Base-by-base conservation (phyloP, 352 stramenopile genomes). In the Globisporangium cystogenes region DNA sequence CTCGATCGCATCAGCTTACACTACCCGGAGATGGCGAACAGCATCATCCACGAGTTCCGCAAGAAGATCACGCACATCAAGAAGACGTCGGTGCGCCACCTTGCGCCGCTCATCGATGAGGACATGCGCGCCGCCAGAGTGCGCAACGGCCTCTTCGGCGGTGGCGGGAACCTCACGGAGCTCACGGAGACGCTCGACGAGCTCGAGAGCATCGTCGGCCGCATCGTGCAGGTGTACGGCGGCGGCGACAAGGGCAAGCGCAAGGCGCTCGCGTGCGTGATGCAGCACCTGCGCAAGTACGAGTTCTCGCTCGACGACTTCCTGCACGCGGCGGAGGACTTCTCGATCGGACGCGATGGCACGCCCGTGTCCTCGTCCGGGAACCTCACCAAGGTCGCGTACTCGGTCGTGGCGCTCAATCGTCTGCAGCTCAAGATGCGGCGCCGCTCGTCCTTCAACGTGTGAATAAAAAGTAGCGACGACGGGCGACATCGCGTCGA, bases 61-160 rank as follows among this genome's bases (percentile, higher is more conserved):
- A 87, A 87, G 57, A 92, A 92, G 52, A 87, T 92, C 53, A 87
- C 67, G 1, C 57, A 87, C 52, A 92, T 92, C 62, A 90, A 92
- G 49, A 70, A 77, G 41, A 69, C 63, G 11, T 68, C 72, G 10
- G 51, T 63, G 37, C 51, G 57, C 2, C 57, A 72, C 18, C 53
- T 74, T 21, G 55, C 49, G n/a, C 60, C 66, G n/a, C 37, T 72
- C 26, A 72, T 75, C 4, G 57, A 76, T 16, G 61, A 74, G 27
- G 69, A 86, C 57, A 35, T 84, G 43, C 23, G 64, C 52, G 59
- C 68, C 43, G 59, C 59, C 64, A 23, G 72, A 37, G 8, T 68
- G 33, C 74, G 65, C 14, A 73, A 59, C 12, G 64, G 64, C 0
- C 35, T 79, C 31, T 51, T 72, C 0, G 55, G 56, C 44, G 48